Conservation (phyloP, 257 asterid species). For the Solanum peruvianum region DNA sequence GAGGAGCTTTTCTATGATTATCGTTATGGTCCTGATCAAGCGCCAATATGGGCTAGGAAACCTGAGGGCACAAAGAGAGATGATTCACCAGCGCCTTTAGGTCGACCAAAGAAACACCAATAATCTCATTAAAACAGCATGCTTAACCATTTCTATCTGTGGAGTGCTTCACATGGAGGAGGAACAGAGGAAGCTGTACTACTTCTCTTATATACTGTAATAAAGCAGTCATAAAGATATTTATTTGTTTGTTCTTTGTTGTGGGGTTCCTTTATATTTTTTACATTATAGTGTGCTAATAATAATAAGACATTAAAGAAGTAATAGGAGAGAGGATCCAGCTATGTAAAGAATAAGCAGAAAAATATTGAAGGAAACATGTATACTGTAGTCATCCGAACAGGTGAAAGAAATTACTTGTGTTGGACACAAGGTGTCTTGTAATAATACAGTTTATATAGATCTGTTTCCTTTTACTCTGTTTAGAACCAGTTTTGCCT, state of each 20-base stretch:
- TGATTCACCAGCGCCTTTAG: constrained; percentile 39
- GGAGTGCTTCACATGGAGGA: background rate
- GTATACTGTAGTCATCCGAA: background rate
- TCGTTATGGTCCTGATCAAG: constrained; percentile 86
- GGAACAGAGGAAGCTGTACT: background rate
- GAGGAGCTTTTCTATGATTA: constrained; percentile 91
- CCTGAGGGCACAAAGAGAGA: constrained; percentile 60
- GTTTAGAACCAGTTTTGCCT: background rate
- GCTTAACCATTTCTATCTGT: background rate
- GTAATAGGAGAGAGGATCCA: background rate
- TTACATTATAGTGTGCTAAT: background rate
- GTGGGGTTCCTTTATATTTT: background rate
- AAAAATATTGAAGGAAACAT: background rate
- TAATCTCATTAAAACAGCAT: constrained; percentile 40
- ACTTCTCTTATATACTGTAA: background rate
- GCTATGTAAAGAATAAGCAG: background rate
- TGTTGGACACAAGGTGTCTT: background rate
- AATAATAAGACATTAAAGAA: background rate
- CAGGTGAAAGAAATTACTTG: background rate
- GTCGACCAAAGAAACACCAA: constrained; percentile 91
- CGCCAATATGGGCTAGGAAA: constrained; percentile 87
- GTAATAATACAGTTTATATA: background rate
- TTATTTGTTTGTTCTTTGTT: background rate
- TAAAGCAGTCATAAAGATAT: background rate
- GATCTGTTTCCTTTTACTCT: background rate